Conservation (phyloP, 225 moss, liverwort and hornwort species). For the Anthoceros angustus region DNA sequence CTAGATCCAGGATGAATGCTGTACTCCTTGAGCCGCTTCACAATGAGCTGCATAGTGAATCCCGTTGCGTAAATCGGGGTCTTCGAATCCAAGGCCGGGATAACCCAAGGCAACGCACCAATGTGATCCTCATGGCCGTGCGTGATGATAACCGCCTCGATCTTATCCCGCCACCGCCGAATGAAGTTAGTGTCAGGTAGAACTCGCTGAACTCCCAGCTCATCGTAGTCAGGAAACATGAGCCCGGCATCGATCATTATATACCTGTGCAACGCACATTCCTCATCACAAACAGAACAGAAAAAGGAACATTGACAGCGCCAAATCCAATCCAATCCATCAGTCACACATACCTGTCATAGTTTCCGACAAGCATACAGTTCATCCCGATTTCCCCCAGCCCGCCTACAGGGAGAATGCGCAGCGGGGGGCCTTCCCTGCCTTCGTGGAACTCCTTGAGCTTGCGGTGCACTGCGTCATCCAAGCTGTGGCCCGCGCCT, state of each 20-base stretch:
- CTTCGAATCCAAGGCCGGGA: constrained; percentile 86
- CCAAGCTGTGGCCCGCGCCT: constrained; percentile 65
- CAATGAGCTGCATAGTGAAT: constrained; percentile 97
- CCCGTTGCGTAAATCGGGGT: constrained; percentile 97
- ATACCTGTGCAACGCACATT: constrained; percentile 16
- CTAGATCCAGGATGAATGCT: constrained; percentile 66
- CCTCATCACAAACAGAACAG: neutral
- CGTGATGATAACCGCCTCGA: constrained; percentile 93
- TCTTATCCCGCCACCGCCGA: constrained; percentile 93
- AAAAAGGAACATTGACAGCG: neutral
- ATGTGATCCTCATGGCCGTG: constrained; percentile 99
- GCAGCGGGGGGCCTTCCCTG: constrained; percentile 65
- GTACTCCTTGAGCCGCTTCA: constrained; percentile 78
- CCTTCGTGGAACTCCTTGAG: constrained; percentile 91
- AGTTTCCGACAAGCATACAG: constrained; percentile 99
- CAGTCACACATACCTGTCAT: constrained; percentile 32
- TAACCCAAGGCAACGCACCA: constrained; percentile 95
- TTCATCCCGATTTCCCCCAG: constrained; percentile 99
- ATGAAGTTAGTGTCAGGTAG: constrained; percentile 84
- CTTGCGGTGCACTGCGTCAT: constrained; percentile 85
- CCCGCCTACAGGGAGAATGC: constrained; percentile 80
- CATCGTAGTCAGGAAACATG: constrained; percentile 99
- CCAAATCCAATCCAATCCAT: neutral
- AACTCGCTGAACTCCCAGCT: constrained; percentile 83
- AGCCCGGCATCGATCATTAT: constrained; percentile 97